Base-by-base conservation (phyloP, 345 rosid species). In the Citrus cavaleriei region DNA sequence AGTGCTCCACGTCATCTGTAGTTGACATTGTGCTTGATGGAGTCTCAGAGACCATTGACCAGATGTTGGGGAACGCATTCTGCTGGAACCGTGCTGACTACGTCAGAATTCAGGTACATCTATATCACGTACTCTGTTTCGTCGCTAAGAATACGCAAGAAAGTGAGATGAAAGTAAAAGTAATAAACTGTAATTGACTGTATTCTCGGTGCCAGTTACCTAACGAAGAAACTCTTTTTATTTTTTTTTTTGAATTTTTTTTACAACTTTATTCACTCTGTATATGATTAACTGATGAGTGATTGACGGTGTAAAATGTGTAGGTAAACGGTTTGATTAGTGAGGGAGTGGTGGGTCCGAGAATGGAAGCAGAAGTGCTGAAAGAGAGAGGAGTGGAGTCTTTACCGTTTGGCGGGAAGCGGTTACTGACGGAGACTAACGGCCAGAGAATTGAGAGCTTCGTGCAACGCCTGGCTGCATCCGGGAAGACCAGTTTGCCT, bases 21-120 rank as follows among this genome's bases (percentile, higher is more conserved):
- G 94, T 96, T 37, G 89, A 83, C 84, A 91, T 94, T 37, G 98
- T 83, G 75, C 89, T 92, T 3, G 97, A 96, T 68, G 99, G 99
- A 58, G 94, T 93, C 55, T 92, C 99, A 58, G 99, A 96, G 84
- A 91, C 91, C 13, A 89, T 96, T 0, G 99, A 96, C 86, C 99
- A 96, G 81, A 92, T 96, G 97, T 60, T 96, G 59, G 97, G 97
- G 60, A 96, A 92, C 86, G 97, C 98, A 10, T 96, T 96, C 77
- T 94, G 95, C 67, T 96, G 92, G 93, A 96, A 96, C 87, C 94
- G 97, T 55, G 74, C 87, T 30, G 94, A 96, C 81, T 96, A 96
- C 90, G 91, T 96, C n/a, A 88, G 99, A 87, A 88, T 96, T 90
- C 98, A 95, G 96, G 99, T 93, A 81, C 25, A 30, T 64, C 27